Base-by-base conservation (phyloP, 148 eudicot genomes). In the Simmondsia chinensis region DNA sequence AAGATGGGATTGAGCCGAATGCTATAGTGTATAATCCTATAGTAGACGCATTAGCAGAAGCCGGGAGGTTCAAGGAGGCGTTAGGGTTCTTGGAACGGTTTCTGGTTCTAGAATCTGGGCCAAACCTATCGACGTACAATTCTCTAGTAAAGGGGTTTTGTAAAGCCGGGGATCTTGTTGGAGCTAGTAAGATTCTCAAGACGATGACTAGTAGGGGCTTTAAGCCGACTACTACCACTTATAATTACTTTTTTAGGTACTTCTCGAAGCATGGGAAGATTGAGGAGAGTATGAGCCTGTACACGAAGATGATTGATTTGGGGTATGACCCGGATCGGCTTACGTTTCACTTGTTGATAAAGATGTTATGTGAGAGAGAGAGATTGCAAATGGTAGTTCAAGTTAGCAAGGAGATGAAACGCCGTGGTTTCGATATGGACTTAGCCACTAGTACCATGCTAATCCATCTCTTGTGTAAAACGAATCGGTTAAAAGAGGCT, bases 81-180 rank as follows among this genome's bases (percentile, higher is more conserved):
- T 27, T 76, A 33, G 87, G 75, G 50, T 61, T 82, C 59, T 59
- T 82, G 56, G 96, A 86, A 56, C 50, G 87, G 39, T 69, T 78
- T 64, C 44, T 46, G 35, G 72, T 82, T 51, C 39, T 82, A 43
- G 84, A 86, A 39, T 50, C 67, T 0, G 84, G 93, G 37, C 96
- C 96, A 3, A 73, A 69, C 52, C 28, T 75, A 31, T 73, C 70
- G 29, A 75, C 93, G 0, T 82, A 68, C 56, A 74, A 86, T 63
- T 76, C 84, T n/a, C 68, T 86, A 34, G 78, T 82, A 17, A 74
- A 77, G 32, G 80, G 82, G 29, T 82, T 75, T 52, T 86, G 96
- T 73, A 69, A 74, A 65, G 81, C 75, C 6, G 82, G 75, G n/a
- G 82, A 86, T 61, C 46, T 86, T 24, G 72, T 24, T 12, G 93